A percentile compares a stretch with the other conserved stretches of the same genome.
These are phyloP conservation scores for Physcia stellaris DNA, from an alignment of 495 filamentous ascomycete species.

Conservation along the genomic window DNA sequence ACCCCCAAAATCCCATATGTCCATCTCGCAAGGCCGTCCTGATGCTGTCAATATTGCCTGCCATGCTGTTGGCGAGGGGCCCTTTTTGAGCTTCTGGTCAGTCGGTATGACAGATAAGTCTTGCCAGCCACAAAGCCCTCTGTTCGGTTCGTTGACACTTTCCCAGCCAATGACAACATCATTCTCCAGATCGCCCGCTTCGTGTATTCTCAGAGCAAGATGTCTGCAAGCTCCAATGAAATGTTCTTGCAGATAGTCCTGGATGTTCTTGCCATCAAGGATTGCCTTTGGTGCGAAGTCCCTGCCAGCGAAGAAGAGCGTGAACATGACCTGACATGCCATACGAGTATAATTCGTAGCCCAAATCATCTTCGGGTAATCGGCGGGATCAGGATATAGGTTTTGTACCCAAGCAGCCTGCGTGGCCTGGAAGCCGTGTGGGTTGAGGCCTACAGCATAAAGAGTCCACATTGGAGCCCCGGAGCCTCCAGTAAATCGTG, in stretches of 20 bases:
- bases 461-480: slow-evolving; percentile 97
- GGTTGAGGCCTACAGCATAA: slow-evolving; percentile 85
- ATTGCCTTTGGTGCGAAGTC: slow-evolving; percentile 94
- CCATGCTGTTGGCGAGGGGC: slow-evolving; percentile 87
- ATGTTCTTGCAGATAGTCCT: slow-evolving; percentile 86
- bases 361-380: slow-evolving; percentile 98
- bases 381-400: slow-evolving; percentile 70
- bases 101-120: slow-evolving; percentile 71
- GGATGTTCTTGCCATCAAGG: slow-evolving; percentile 88
- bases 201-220: slow-evolving; percentile 70
- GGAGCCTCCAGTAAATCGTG: slow-evolving; percentile 81
- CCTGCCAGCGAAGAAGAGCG: slow-evolving; percentile 81
- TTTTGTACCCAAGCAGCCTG: slow-evolving; percentile 93
- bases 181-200: slow-evolving; percentile 79
- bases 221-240: slow-evolving; percentile 68
- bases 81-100: slow-evolving; percentile 86
- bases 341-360: slow-evolving; percentile 89
- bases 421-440: slow-evolving; percentile 66
- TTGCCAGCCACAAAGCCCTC: slow-evolving; percentile 74
- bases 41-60: slow-evolving; percentile 85
- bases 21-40: slow-evolving; percentile 75
- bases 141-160: slow-evolving; percentile 85
- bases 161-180: slow-evolving; percentile 92
- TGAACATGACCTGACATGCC: slow-evolving; percentile 83
- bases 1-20: slow-evolving; percentile 85